phyloP scores from a whole-genome alignment of 169 alveolate species.

The Cystoisospora suis region DNA sequence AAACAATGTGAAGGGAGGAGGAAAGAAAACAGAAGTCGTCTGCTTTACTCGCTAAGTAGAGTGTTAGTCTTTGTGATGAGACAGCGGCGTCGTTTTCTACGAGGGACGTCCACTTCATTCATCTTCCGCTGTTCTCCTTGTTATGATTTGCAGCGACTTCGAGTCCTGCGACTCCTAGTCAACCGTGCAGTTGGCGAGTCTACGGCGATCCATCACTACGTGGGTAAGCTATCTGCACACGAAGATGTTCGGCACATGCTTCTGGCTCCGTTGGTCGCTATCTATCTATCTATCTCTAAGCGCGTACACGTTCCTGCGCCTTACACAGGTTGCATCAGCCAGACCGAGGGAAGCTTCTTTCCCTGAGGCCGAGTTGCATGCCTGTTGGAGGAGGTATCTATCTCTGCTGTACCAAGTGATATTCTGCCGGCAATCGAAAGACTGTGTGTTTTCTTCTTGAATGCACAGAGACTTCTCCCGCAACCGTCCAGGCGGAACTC shows the following conservation, averaged over 20 bases:
- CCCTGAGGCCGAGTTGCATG: too few relatives aligned
- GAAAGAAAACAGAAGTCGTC: too few relatives aligned
- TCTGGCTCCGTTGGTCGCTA: not conserved
- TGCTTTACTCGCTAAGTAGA: too few relatives aligned
- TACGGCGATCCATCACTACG: slow-evolving; percentile 8
- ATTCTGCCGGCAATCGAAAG: too few relatives aligned
- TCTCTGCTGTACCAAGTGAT: too few relatives aligned
- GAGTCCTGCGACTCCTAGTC: slow-evolving; percentile 9
- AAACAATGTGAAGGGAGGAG: too few relatives aligned
- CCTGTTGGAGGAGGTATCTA: too few relatives aligned
- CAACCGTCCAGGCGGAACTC: not conserved
- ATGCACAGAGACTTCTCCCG: not conserved
- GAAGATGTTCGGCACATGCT: not conserved
- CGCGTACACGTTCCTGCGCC: too few relatives aligned
- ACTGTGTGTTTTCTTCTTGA: not conserved
- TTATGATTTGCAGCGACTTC: not conserved
- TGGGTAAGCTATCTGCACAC: not conserved
- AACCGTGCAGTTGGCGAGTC: slow-evolving; percentile 31
- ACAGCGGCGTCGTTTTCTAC: not conserved
- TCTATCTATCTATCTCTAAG: not conserved
- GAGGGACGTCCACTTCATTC: too few relatives aligned
- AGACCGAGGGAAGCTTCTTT: not conserved
- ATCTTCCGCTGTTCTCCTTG: not conserved
- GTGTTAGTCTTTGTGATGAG: too few relatives aligned
- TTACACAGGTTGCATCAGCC: not conserved